A percentile compares a stretch with the other conserved stretches of the same genome.
Evolutionary conservation across 164 flowering plant genomes (phyloP).

Genomic region (Piper longum): DNA sequence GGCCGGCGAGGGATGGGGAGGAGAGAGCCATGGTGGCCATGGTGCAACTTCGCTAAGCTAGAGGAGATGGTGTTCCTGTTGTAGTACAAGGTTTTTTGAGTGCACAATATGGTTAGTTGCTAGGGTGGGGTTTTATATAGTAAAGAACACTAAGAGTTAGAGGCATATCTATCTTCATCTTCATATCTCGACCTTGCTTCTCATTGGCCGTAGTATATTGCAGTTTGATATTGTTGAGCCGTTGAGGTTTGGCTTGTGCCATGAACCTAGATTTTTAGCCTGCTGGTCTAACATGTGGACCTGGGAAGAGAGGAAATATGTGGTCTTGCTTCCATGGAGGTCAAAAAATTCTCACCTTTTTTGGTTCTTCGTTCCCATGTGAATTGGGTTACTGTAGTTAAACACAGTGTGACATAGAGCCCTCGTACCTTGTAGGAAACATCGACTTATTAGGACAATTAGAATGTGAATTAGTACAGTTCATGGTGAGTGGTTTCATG

Average conservation of each 20-base stretch:
- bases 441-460: no score
- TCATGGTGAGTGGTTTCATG: no score
- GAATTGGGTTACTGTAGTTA: no score
- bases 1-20: slow-evolving; percentile 27
- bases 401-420: no score
- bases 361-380: no score
- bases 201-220: neutral
- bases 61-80: neutral
- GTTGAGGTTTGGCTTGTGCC: neutral
- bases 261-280: neutral
- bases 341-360: no score
- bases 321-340: no score
- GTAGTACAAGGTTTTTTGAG: neutral
- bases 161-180: neutral
- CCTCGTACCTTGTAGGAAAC: no score
- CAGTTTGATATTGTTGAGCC: neutral
- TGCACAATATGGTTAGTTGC: neutral
- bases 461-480: no score
- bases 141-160: neutral
- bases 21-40: slow-evolving; percentile 37
- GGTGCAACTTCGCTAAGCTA: neutral
- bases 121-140: neutral
- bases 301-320: no score
- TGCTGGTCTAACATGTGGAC: no score
- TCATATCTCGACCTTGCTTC: neutral